phyloP scores from a whole-genome alignment of 768 basidiomycete genomes.

The Lentinus brumalis region DNA sequence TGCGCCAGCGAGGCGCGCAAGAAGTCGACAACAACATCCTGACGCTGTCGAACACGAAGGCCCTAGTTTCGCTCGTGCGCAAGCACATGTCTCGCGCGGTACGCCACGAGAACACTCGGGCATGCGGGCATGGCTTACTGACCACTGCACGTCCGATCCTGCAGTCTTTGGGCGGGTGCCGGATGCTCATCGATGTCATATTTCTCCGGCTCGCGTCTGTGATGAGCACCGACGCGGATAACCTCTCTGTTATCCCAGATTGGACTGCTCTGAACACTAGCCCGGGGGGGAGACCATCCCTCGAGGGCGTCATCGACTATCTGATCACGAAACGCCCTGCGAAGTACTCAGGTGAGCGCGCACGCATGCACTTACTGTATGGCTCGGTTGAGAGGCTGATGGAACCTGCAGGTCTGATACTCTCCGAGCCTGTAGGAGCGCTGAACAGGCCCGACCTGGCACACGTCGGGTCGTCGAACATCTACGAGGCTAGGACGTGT shows the following conservation, averaged over 20 bases:
- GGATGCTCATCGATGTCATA: conserved; percentile 7
- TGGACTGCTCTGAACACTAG: neutral
- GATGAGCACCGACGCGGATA: neutral
- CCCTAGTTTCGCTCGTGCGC: conserved; percentile 1
- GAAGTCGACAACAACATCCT: neutral
- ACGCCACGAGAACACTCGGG: neutral
- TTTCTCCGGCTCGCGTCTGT: conserved; percentile 4
- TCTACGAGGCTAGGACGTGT: conserved; percentile 1
- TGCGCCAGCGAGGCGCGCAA: neutral
- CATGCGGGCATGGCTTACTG: neutral
- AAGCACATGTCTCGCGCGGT: conserved; percentile 3
- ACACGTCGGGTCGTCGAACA: neutral
- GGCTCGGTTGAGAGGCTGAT: neutral
- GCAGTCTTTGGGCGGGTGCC: conserved; percentile 1
- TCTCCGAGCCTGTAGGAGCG: conserved; percentile 6
- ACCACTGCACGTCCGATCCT: neutral
- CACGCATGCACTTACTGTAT: neutral
- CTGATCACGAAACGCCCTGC: neutral
- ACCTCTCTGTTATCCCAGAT: conserved; percentile 1
- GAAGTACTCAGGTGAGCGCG: conserved; percentile 1
- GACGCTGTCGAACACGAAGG: conserved; percentile 4
- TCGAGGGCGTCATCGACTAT: conserved; percentile 6
- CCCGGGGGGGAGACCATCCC: neutral
- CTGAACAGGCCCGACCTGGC: conserved; percentile 1
- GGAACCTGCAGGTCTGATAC: neutral